These are phyloP conservation scores for Beauveria bassiana DNA, from an alignment of 2,329 filamentous ascomycete species.

Conservation along the genomic window DNA sequence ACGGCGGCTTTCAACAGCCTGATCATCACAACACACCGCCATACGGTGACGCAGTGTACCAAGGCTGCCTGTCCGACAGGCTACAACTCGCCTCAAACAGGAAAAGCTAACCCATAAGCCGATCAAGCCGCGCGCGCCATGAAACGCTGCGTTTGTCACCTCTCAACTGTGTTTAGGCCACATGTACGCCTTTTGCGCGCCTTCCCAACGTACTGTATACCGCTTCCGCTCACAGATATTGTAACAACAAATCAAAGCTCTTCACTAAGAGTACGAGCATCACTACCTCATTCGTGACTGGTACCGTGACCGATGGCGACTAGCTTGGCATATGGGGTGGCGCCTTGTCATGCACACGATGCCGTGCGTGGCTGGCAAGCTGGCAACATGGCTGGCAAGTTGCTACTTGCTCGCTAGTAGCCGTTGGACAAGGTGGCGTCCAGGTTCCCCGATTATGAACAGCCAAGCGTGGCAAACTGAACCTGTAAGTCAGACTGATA, in stretches of 20 bases:
- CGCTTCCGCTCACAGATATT: not conserved
- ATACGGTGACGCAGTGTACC: not conserved
- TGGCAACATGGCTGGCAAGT: not conserved
- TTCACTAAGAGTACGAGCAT: not conserved
- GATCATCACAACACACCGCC: not conserved
- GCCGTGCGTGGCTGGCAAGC: not conserved
- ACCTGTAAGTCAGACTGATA: not conserved
- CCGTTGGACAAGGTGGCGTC: not conserved
- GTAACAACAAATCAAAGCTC: not conserved
- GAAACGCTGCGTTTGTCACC: not conserved
- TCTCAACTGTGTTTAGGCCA: not conserved
- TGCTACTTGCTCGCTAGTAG: not conserved
- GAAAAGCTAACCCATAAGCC: not conserved
- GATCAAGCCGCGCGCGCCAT: not conserved
- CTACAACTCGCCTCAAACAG: not conserved
- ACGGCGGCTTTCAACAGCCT: not conserved
- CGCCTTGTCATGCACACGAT: constrained; percentile 3
- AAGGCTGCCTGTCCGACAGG: no score
- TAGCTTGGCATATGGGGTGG: constrained; percentile 6
- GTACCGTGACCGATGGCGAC: constrained; percentile 6
- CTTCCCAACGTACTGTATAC: not conserved
- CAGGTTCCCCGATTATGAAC: not conserved
- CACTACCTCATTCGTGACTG: constrained; percentile 2
- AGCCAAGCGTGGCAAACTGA: not conserved
- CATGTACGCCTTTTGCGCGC: not conserved